Evolutionary conservation across 371 early-diverging fungal species (phyloP), one percentile per base, ranked within the genome.

Genomic region (Massospora cicadina): DNA sequence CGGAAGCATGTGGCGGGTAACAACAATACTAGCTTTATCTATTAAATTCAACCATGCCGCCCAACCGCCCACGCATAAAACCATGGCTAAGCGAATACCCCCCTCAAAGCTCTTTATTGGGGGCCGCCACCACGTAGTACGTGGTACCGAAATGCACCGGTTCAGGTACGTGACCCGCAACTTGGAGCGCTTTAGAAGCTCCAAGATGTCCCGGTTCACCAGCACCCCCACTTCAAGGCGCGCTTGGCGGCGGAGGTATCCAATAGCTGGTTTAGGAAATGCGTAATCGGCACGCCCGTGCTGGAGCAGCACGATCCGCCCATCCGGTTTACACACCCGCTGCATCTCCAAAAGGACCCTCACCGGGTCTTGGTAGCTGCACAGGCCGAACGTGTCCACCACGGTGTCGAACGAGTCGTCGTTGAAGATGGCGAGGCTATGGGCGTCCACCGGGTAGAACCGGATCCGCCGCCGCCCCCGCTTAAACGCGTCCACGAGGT

Each of bases 161-260:
- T 79, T 77, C 29, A 77, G 69, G 53, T 78, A 71, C 13, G 75
- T 76, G 10, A 88, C 72, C 33, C 81, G 74, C 25, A 90, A 31
- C 3, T 80, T 81, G 5, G 82, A 81, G 57, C 82, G 76, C 61
- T 72, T 70, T 1, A 80, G 78, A 30, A 76, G 54, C 31, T 79
- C 75, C 67, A 79, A 79, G 64, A 91, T 77, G 68, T 88, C 88
- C n/a, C 90, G 69, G 65, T 91, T 89, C 85, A 91, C 81, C 87
- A 89, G 66, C 92, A 91, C 0, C 90, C 92, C 85, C 89, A 91
- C 67, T 77, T 76, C 59, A 74, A 68, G 10, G 86, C 88, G 73
- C 90, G 92, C 26, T 75, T 77, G 33, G 75, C 76, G 3, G 87
- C 79, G 62, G 80, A 78, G 64, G 78, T 83, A 54, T 89, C 88